Evolutionary conservation across 768 basidiomycete genomes (phyloP), one percentile per base, ranked within the genome.

Genomic region (Fistulinella prunicolor): DNA sequence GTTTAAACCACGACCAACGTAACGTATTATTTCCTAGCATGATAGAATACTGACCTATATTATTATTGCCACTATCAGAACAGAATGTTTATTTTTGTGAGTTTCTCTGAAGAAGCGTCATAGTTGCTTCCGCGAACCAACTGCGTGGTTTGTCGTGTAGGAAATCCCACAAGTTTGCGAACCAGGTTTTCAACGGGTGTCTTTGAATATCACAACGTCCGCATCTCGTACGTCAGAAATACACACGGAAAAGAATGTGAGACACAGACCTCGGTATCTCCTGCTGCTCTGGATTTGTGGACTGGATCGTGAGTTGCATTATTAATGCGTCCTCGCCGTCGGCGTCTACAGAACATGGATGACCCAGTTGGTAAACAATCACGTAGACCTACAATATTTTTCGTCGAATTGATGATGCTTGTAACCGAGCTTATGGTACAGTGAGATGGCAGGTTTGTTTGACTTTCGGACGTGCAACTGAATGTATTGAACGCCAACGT

Each of bases 391-490:
- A 68, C 66, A 66, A 32, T 66, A 68, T 34, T 50, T 56, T 2
- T 16, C 16, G 1, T 54, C 66, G 12, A 52, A 26, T 6, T 38
- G 38, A 35, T 56, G 39, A 14, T 36, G n/a, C 10, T 19, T 3
- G 44, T 65, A 66, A 23, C 64, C 65, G 9, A 66, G 59, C 14
- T 55, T 60, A 2, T 50, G 32, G 21, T 66, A 66, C 5, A 68
- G 32, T 8, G 51, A 46, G 26, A 30, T 38, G 13, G 65, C 65
- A 9, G 56, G 50, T 22, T 36, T 59, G 38, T 66, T 66, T 23
- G 65, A 64, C 24, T 32, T 62, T 35, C 65, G 60, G 29, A 66
- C 66, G 2, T 68, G 57, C 28, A 66, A 26, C 28, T 68, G 57
- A 37, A 68, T 54, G 36, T 50, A 51, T 26, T 53, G 42, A 32